A percentile compares a stretch with the other conserved stretches of the same genome.
Evolutionary conservation across 805 yeast genomes (phyloP).

Genomic region (Suhomyces kilbournensis): DNA sequence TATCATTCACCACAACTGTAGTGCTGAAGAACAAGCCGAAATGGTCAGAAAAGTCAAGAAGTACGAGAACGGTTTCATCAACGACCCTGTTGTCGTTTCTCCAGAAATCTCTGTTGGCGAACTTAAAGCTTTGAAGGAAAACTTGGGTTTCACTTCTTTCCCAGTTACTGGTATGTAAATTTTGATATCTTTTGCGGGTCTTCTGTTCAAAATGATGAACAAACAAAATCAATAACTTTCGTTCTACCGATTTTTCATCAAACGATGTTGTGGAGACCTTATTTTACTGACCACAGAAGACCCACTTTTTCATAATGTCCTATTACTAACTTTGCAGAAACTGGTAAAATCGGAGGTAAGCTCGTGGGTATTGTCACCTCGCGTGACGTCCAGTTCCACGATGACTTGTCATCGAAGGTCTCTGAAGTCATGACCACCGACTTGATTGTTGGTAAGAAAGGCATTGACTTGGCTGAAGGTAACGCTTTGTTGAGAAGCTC

Average conservation of each 20-base stretch:
- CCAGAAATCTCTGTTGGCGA: conserved; percentile 78
- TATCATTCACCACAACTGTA: conserved; percentile 95
- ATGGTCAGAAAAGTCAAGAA: conserved; percentile 97
- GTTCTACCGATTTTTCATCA: conserved; percentile 97
- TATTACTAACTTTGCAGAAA: conserved; percentile 54
- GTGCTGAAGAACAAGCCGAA: conserved; percentile 95
- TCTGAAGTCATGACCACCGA: conserved; percentile 88
- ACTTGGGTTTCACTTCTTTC: conserved; percentile 92
- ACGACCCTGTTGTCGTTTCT: conserved; percentile 83
- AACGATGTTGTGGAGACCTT: conserved; percentile 91
- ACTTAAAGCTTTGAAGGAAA: conserved; percentile 64
- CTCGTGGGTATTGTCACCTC: conserved; percentile 94
- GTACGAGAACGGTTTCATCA: conserved; percentile 96
- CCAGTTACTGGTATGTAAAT: conserved; percentile 96
- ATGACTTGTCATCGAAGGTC: conserved; percentile 59
- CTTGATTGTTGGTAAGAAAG: conserved; percentile 76
- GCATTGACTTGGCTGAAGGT: conserved; percentile 81
- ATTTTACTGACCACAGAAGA: conserved; percentile 14
- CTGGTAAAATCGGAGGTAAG: conserved; percentile 83
- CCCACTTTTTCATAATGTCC: not conserved
- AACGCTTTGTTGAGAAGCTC: conserved; percentile 86
- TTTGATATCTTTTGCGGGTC: not conserved
- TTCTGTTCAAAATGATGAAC: conserved; percentile 48
- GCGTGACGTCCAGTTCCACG: conserved; percentile 95
- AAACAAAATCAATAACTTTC: conserved; percentile 75